Evolutionary conservation across 1,284 basidiomycete species (phyloP).

Genomic region (Tremellales sp.): DNA sequence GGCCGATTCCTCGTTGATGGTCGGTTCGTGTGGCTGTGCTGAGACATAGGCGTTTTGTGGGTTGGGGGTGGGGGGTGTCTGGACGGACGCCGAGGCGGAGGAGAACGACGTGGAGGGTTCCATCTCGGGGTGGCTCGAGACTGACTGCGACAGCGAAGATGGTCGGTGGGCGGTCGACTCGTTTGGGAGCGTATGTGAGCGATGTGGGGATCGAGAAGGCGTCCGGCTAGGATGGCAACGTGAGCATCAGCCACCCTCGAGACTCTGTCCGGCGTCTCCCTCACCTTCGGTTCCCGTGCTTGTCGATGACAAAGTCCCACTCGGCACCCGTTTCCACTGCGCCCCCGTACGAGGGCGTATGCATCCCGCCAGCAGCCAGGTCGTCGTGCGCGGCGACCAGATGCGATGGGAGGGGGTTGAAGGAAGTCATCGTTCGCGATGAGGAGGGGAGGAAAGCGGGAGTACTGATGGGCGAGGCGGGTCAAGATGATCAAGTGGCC

Average conservation of each 20-base stretch:
- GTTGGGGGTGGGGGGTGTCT: conserved; percentile 7
- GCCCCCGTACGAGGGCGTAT: conserved; percentile 58
- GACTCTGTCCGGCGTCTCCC: no score
- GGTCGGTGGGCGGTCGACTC: conserved; percentile 20
- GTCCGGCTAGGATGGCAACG: conserved; percentile 23
- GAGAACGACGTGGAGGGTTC: conserved; percentile 3
- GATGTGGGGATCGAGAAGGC: conserved; percentile 40
- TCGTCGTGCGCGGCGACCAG: conserved; percentile 37
- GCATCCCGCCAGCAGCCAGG: conserved; percentile 36
- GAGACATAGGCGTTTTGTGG: conserved; percentile 16
- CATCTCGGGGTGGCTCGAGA: conserved; percentile 6
- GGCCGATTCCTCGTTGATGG: conserved; percentile 36
- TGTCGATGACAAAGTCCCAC: conserved; percentile 43
- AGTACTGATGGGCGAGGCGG: no score
- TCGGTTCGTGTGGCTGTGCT: conserved; percentile 32
- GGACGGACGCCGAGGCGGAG: conserved; percentile 3
- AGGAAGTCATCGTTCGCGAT: conserved; percentile 40
- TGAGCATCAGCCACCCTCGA: background rate
- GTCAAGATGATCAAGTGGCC: no score
- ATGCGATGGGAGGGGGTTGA: conserved; percentile 39
- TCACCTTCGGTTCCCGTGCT: conserved; percentile 39
- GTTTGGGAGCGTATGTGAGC: conserved; percentile 24
- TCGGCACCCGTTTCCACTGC: conserved; percentile 51
- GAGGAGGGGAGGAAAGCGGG: no score
- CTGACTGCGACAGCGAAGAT: conserved; percentile 17